Base-by-base conservation (phyloP, 2,329 filamentous ascomycete species). In the Trichoderma sp. region DNA sequence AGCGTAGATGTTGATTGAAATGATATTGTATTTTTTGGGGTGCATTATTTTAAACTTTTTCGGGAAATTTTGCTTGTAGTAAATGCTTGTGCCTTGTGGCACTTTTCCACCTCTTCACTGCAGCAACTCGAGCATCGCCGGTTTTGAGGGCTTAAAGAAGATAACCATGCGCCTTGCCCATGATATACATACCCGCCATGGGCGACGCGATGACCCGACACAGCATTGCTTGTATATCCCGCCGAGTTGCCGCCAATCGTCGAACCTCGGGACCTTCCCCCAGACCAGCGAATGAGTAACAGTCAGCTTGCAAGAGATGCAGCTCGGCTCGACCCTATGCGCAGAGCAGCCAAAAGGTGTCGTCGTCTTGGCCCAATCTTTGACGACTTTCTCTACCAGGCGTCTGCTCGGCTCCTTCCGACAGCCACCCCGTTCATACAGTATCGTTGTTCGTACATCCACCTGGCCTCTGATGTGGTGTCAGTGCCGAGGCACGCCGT, bases 401-500 rank as follows among this genome's bases (percentile, higher is more conserved):
- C 50, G 6, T 26, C 43, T 17, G 26, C 14, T 39, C n/a, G 15
- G 24, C n/a, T 21, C 10, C 34, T 47, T 43, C 19, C 21, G 34
- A 54, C 50, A 55, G 28, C 50, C 50, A 55, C 43, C 28, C 60
- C 39, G 2, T 45, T 54, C 9, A 26, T 47, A 47, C 39, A 55
- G 24, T 54, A 45, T 63, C 39, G 17, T 50, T 14, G 54, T 63
- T 63, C 60, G 50, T 63, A 63, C 60, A 63, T 45, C 45, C 28
- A 19, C 60, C 60, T 63, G 39, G 60, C 50, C 47, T 63, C 60
- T 63, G 60, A 63, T 55, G 19, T 34, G 2, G 17, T 12, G 15
- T 63, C 60, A 63, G 60, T 47, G 41, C 50, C 48, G 41, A 63
- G 60, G 50, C 26, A 63, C 60, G 60, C 60, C 50, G 41, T 45